phyloP scores from a whole-genome alignment of 2,329 filamentous ascomycete species.

The Plenodomus biglobosus region DNA sequence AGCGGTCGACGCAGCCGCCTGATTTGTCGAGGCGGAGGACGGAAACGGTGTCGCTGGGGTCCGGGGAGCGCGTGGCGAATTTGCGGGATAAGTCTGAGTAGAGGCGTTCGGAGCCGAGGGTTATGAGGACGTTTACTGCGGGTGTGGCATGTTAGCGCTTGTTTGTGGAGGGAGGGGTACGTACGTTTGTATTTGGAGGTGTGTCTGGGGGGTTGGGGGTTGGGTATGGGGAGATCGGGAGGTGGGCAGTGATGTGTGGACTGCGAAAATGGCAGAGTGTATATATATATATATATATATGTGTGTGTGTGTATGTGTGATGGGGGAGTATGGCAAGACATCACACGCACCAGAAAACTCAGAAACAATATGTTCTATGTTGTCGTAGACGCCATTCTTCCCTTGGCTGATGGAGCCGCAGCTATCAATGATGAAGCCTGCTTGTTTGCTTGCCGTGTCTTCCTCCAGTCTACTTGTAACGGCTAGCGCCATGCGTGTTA shows the following conservation, averaged over 20 bases:
- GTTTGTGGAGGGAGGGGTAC: not conserved
- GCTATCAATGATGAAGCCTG: conserved; percentile 85
- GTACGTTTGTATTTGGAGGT: conserved; percentile 1
- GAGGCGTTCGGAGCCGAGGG: conserved; percentile 76
- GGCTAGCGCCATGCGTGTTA: conserved; percentile 75
- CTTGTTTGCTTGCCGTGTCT: conserved; percentile 68
- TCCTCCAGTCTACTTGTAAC: conserved; percentile 76
- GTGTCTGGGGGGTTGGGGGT: too few relatives aligned
- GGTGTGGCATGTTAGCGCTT: conserved; percentile 29
- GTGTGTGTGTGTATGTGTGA: too few relatives aligned
- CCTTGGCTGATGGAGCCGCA: conserved; percentile 68
- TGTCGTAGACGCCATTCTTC: conserved; percentile 67
- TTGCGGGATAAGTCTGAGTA: conserved; percentile 72
- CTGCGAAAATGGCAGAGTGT: too few relatives aligned
- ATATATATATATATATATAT: too few relatives aligned
- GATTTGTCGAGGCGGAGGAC: conserved; percentile 82
- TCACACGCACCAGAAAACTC: conserved; percentile 61
- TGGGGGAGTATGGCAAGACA: conserved; percentile 23
- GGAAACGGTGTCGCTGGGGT: conserved; percentile 67
- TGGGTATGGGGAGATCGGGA: not conserved
- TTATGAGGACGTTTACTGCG: conserved; percentile 74
- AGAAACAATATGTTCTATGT: conserved; percentile 77
- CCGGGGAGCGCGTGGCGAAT: conserved; percentile 56
- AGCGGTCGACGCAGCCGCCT: conserved; percentile 77
- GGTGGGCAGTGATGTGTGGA: too few relatives aligned